Evolutionary conservation across 1,284 basidiomycete genomes (phyloP), one percentile per base, ranked within the genome.

Genomic region (Phylloboletellus chloephorus): DNA sequence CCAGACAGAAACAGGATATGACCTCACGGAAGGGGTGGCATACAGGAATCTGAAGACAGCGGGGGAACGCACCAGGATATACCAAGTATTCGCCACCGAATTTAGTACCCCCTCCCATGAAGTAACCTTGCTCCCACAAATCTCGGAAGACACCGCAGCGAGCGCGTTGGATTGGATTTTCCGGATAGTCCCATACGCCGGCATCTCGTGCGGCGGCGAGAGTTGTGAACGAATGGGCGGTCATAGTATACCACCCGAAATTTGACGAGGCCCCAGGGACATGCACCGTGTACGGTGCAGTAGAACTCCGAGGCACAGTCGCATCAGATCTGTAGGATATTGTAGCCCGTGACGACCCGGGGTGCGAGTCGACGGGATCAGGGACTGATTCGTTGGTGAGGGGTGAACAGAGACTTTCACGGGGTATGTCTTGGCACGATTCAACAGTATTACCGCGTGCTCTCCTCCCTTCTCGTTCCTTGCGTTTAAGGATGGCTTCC

Each of bases 71-170:
- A 90, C 90, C 92, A 38, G 96, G 96, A 66, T 99, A 99, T 1
- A 97, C 86, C 29, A 98, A 68, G 63, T 92, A 97, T 55, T 97
- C 90, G 1, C 93, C 94, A 6, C 96, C 96, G 57, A 99, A 99
- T 54, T 86, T 87, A 56, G 94, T 79, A 0, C 91, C 93, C 0
- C 78, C 78, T 33, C 90, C 90, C 74, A 95, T 77, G 59, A 79
- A 95, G 61, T 83, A 82, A 2, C 87, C 88, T 64, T 83, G 75
- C 47, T 79, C 73, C 79, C 87, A 88, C 12, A 97, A 63, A 47
- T 81, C 81, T 32, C 75, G 74, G 61, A 92, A 96, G 5, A 93
- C 82, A 4, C 73, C 82, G 49, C 84, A 89, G 43, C 79, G 74
- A 4, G 89, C 87, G 2, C 75, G 69, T 56, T 95, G 82, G 25